Conservation (phyloP, 2,329 filamentous ascomycete genomes). For the Cladophialophora exuberans region DNA sequence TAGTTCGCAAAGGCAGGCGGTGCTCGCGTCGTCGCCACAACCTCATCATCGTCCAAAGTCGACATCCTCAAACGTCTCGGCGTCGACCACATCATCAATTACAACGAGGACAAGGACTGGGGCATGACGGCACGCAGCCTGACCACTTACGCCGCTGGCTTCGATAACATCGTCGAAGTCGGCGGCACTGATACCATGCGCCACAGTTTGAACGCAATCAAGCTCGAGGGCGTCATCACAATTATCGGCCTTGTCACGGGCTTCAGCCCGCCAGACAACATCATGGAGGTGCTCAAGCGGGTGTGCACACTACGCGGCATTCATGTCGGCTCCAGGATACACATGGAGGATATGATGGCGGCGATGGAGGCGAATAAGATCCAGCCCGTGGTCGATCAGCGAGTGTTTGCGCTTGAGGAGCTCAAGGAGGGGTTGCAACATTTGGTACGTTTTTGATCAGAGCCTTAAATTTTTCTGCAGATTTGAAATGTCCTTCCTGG, state of each 20-base stretch:
- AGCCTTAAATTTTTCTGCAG: no score
- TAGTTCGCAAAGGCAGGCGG: conserved; percentile 54
- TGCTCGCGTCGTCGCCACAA: conserved; percentile 61
- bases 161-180: conserved; percentile 67
- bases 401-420: conserved; percentile 58
- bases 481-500: no score
- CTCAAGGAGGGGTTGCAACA: conserved; percentile 50
- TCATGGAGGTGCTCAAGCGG: conserved; percentile 55
- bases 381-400: conserved; percentile 62
- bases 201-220: conserved; percentile 54
- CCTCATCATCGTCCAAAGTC: conserved; percentile 59
- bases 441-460: no score
- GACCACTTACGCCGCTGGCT: conserved; percentile 56
- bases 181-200: conserved; percentile 63
- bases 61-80: conserved; percentile 58
- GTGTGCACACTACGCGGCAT: conserved; percentile 61
- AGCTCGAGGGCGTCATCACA: conserved; percentile 53
- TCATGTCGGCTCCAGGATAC: conserved; percentile 57
- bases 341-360: conserved; percentile 63
- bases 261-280: conserved; percentile 43
- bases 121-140: conserved; percentile 57
- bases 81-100: conserved; percentile 64
- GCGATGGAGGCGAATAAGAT: conserved; percentile 63
- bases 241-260: conserved; percentile 56
- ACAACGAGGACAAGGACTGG: conserved; percentile 61